These are phyloP conservation scores for Hanseniaspora occidentalis DNA, from an alignment of 805 yeast species.

Conservation along the genomic window DNA sequence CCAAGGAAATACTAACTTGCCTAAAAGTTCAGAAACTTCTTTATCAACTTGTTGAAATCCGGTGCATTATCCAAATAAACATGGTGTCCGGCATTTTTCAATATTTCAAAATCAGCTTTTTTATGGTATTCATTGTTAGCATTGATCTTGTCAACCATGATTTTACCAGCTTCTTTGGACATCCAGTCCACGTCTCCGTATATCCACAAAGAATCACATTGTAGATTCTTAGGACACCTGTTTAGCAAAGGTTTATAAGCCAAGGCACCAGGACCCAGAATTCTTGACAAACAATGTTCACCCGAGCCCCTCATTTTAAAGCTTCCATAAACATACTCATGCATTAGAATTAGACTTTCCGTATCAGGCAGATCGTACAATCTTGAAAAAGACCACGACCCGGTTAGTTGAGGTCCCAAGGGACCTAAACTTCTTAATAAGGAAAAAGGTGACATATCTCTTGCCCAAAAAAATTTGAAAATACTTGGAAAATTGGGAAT, in stretches of 20 bases:
- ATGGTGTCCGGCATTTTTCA: conserved; percentile 53
- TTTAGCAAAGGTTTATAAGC: conserved; percentile 46
- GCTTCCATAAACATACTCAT: conserved; percentile 38
- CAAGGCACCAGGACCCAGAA: conserved; percentile 45
- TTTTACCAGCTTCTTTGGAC: conserved; percentile 47
- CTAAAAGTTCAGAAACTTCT: conserved; percentile 15
- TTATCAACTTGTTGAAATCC: conserved; percentile 35
- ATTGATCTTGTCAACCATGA: conserved; percentile 27
- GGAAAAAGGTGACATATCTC: conserved; percentile 42
- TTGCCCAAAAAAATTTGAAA: conserved; percentile 37
- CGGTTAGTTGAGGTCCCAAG: conserved; percentile 35
- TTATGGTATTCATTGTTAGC: conserved; percentile 2
- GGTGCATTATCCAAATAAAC: conserved; percentile 46
- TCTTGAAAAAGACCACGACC: conserved; percentile 44
- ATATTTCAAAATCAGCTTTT: conserved; percentile 20
- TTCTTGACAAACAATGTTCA: conserved; percentile 48
- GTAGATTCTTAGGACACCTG: conserved; percentile 31
- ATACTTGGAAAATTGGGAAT: conserved; percentile 26
- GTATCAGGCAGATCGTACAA: conserved; percentile 21
- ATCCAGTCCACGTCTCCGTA: conserved; percentile 67
- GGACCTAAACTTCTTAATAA: conserved; percentile 41
- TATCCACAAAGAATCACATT: conserved; percentile 32
- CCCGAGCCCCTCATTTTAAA: conserved; percentile 50
- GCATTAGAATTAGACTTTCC: conserved; percentile 30
- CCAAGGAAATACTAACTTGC: too few species aligned